Evolutionary conservation across 2,329 filamentous ascomycete species (phyloP).

Genomic region (Aspergillus pseudotamarii): DNA sequence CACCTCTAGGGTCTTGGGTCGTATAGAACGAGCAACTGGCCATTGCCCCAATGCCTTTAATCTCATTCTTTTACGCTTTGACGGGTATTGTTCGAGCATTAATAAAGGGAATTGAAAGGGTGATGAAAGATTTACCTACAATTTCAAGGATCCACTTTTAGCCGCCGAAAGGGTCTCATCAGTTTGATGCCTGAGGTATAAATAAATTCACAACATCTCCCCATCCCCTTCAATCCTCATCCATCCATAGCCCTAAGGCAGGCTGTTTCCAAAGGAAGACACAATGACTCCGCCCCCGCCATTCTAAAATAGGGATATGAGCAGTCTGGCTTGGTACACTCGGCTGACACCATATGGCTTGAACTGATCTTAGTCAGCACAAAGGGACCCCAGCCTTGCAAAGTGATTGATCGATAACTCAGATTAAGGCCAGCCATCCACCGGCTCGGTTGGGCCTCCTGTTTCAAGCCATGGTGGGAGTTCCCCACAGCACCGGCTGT

Average conservation of each 20-base stretch:
- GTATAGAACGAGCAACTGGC: not conserved
- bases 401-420: not conserved
- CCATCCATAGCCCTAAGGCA: not conserved
- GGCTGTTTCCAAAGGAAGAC: not conserved
- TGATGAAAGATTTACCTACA: not conserved
- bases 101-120: not conserved
- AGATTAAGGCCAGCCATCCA: not conserved
- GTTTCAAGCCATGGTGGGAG: not conserved
- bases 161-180: not conserved
- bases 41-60: not conserved
- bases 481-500: not conserved
- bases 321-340: not conserved
- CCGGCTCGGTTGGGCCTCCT: not conserved
- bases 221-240: too few species aligned
- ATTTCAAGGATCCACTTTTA: not conserved
- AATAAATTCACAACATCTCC: not conserved
- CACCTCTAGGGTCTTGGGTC: not conserved
- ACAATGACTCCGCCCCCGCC: not conserved
- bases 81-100: not conserved
- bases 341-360: not conserved
- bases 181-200: too few species aligned
- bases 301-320: not conserved
- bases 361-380: not conserved
- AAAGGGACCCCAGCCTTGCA: not conserved
- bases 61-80: not conserved